phyloP scores from a whole-genome alignment of 306 rosid species.

The Betula pendula region DNA sequence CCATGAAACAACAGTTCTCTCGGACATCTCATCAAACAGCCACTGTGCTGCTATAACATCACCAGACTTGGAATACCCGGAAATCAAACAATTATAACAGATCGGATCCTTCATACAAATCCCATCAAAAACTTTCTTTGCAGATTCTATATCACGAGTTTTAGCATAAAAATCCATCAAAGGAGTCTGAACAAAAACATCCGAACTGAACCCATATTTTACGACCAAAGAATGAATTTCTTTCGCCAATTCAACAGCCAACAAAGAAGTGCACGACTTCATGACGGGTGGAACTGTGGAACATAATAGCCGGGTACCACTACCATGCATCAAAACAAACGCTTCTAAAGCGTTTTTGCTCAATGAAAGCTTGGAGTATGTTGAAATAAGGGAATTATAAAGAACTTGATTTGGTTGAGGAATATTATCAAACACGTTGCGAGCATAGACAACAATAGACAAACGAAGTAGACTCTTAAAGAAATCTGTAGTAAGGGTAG shows the following conservation, averaged over 20 bases:
- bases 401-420: background rate
- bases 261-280: slow-evolving; percentile 2
- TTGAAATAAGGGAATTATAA: background rate
- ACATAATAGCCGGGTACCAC: background rate
- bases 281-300: background rate
- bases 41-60: background rate
- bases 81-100: slow-evolving; percentile 10
- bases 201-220: background rate
- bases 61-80: background rate
- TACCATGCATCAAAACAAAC: slow-evolving; percentile 9
- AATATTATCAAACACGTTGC: background rate
- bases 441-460: background rate
- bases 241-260: background rate
- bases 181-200: slow-evolving; percentile 8
- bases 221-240: background rate
- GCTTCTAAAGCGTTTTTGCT: background rate
- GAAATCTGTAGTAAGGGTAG: background rate
- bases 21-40: slow-evolving; percentile 1
- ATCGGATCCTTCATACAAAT: background rate
- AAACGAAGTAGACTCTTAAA: background rate
- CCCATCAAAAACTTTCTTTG: slow-evolving; percentile 3
- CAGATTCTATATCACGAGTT: background rate
- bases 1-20: slow-evolving; percentile 12
- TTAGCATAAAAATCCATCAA: slow-evolving; percentile 9
- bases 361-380: background rate